Percentiles rank a stretch among this genome's conserved stretches.
Evolutionary conservation across 2,329 filamentous ascomycete genomes (phyloP).

Genomic region (Verticillium klebahnii): DNA sequence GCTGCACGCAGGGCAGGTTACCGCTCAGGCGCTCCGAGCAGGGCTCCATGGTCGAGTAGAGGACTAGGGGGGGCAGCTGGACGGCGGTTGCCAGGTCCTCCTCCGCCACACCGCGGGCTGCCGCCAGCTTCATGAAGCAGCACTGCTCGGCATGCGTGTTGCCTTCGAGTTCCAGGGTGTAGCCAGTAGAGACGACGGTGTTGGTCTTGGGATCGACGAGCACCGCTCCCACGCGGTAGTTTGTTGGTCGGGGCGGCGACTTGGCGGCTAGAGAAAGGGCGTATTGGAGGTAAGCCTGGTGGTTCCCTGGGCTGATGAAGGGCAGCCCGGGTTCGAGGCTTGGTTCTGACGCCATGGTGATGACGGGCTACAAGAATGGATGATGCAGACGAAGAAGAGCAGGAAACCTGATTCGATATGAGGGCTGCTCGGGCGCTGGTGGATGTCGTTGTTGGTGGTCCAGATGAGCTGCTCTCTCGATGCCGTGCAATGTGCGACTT

Average conservation of each 20-base stretch:
- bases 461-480: too few relatives aligned
- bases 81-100: constrained; percentile 48
- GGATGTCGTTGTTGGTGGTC: too few relatives aligned
- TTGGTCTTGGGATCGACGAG: constrained; percentile 58
- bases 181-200: constrained; percentile 71
- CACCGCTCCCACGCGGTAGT: constrained; percentile 94
- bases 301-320: constrained; percentile 31
- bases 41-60: constrained; percentile 94
- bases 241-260: constrained; percentile 82
- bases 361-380: background rate
- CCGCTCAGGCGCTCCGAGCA: constrained; percentile 71
- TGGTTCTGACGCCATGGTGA: constrained; percentile 8
- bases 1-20: constrained; percentile 71
- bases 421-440: too few relatives aligned
- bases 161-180: constrained; percentile 82
- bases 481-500: too few relatives aligned
- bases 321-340: constrained; percentile 1
- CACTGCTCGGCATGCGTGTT: constrained; percentile 98
- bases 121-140: constrained; percentile 71
- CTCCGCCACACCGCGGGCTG: constrained; percentile 43
- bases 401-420: too few relatives aligned
- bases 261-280: constrained; percentile 72
- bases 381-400: too few relatives aligned
- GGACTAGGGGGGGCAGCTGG: constrained; percentile 31
- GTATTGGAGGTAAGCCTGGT: constrained; percentile 55